A percentile compares a stretch with the other conserved stretches of the same genome.
These are phyloP conservation scores for Vickermania ingenoplastis DNA, from an alignment of 208 protist genomes.

Conservation along the genomic window DNA sequence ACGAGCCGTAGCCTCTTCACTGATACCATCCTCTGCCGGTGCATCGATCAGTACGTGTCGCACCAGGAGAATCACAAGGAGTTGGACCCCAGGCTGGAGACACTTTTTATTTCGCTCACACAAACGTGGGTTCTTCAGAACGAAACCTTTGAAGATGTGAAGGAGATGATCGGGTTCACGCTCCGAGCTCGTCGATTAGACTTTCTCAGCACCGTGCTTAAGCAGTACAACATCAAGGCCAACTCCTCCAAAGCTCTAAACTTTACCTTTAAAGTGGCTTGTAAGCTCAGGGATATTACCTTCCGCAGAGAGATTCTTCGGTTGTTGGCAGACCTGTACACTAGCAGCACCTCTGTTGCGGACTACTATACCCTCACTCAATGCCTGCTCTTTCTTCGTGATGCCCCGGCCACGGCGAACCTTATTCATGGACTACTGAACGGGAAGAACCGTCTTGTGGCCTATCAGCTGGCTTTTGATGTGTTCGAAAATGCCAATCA, in stretches of 20 bases:
- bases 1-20: conserved; percentile 66
- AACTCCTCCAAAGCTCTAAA: conserved; percentile 82
- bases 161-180: conserved; percentile 87
- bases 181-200: conserved; percentile 77
- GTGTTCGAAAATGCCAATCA: conserved; percentile 83
- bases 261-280: conserved; percentile 85
- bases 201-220: conserved; percentile 77
- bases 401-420: conserved; percentile 64
- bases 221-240: conserved; percentile 42
- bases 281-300: conserved; percentile 79
- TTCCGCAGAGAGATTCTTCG: conserved; percentile 82
- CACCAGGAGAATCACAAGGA: conserved; percentile 49
- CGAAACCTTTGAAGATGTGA: conserved; percentile 43
- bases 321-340: conserved; percentile 85
- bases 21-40: conserved; percentile 89
- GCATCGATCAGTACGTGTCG: conserved; percentile 91
- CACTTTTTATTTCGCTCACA: conserved; percentile 69
- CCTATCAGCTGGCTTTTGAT: conserved; percentile 85
- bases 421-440: conserved; percentile 80
- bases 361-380: conserved; percentile 91
- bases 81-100: conserved; percentile 73
- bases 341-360: conserved; percentile 31
- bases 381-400: conserved; percentile 93
- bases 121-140: conserved; percentile 68
- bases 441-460: conserved; percentile 34